Evolutionary conservation across 257 asterid species (phyloP).

Genomic region (Capsicum pubescens): DNA sequence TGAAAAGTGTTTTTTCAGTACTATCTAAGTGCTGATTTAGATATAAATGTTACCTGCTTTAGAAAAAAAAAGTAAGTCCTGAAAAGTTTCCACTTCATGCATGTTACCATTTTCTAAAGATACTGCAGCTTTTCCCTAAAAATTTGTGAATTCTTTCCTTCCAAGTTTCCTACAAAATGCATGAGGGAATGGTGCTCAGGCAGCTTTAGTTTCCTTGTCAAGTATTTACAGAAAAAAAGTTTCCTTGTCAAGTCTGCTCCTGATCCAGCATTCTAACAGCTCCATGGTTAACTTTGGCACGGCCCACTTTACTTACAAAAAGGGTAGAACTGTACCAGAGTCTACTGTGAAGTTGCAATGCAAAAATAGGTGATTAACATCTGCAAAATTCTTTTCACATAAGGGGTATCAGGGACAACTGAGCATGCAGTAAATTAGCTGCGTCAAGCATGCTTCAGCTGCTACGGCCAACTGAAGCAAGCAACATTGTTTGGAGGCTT

Average conservation of each 20-base stretch:
- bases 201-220: conserved; percentile 22
- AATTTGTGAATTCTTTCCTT: not conserved
- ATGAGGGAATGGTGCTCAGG: not conserved
- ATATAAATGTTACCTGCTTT: no score
- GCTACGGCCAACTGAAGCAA: conserved; percentile 7
- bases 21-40: no score
- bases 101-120: conserved; percentile 17
- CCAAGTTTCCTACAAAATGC: not conserved
- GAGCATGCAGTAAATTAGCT: not conserved
- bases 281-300: conserved; percentile 16
- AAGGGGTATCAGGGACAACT: not conserved
- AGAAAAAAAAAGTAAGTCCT: not conserved
- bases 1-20: not conserved
- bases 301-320: not conserved
- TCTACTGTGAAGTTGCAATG: conserved; percentile 14
- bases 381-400: not conserved
- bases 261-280: conserved; percentile 21
- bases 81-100: conserved; percentile 11
- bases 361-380: conserved; percentile 6
- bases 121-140: not conserved
- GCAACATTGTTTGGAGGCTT: not conserved
- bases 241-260: not conserved
- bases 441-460: conserved; percentile 19
- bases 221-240: not conserved
- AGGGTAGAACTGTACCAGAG: not conserved